These are phyloP conservation scores for Arctostaphylos glauca DNA, from an alignment of 148 eudicot genomes.

Conservation along the genomic window DNA sequence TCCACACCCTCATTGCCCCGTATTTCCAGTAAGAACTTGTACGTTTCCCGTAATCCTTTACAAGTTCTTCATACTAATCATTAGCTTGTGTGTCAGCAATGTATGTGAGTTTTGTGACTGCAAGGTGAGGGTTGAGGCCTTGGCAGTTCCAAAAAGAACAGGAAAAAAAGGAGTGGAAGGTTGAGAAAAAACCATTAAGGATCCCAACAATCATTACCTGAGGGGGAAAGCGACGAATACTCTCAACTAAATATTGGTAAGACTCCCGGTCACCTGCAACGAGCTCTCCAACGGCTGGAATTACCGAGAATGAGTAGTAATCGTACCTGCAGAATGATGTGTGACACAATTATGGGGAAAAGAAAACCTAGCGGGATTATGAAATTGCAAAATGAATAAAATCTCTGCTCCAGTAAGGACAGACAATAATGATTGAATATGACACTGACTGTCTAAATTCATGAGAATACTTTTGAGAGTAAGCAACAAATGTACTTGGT, in stretches of 20 bases:
- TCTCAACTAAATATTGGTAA: conserved; percentile 93
- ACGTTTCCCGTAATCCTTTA: background rate
- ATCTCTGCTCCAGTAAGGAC: background rate
- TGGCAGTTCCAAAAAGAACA: background rate
- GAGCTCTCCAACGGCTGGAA: conserved; percentile 77
- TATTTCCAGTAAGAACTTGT: background rate
- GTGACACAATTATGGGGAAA: background rate
- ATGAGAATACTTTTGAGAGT: background rate
- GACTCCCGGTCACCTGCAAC: conserved; percentile 89
- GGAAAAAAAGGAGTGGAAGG: background rate
- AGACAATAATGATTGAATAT: background rate
- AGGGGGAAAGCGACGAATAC: conserved; percentile 81
- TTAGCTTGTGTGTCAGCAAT: background rate
- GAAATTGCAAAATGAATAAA: background rate
- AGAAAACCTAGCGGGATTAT: background rate
- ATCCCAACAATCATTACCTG: conserved; percentile 51
- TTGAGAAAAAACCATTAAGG: too few relatives aligned
- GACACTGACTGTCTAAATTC: background rate
- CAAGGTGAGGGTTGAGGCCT: background rate
- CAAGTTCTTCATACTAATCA: background rate
- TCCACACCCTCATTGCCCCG: background rate
- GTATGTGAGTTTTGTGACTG: background rate
- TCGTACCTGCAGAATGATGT: conserved; percentile 68
- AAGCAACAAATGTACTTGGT: background rate
- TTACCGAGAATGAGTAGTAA: conserved; percentile 78